Evolutionary conservation across 169 alveolate genomes (phyloP).

Genomic region (Eimeria necatrix): DNA sequence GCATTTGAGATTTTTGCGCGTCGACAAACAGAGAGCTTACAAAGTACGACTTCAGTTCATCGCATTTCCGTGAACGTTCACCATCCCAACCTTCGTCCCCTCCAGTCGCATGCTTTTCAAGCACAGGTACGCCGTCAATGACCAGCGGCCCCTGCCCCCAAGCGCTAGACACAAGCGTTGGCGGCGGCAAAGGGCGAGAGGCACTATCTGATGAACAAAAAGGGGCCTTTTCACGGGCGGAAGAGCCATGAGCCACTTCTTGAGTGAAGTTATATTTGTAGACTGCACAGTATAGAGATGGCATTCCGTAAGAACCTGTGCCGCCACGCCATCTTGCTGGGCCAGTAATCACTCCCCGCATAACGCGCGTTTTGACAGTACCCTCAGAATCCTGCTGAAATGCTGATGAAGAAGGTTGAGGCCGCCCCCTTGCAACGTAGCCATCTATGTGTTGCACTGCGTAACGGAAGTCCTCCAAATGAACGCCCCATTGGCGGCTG

Average conservation of each 20-base stretch:
- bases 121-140: slow-evolving; percentile 59
- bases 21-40: not conserved
- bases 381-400: not conserved
- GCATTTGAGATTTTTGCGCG: not conserved
- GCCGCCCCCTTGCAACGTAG: not conserved
- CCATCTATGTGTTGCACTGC: not conserved
- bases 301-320: slow-evolving; percentile 39
- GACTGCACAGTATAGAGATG: slow-evolving; percentile 55
- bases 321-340: slow-evolving; percentile 72
- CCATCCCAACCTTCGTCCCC: not conserved
- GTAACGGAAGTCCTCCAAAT: not conserved
- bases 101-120: slow-evolving; percentile 7
- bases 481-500: not conserved
- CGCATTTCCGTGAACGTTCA: not conserved
- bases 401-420: not conserved
- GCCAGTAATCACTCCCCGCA: slow-evolving; percentile 66
- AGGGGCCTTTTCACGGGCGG: not conserved
- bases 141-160: slow-evolving; percentile 76
- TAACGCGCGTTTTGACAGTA: not conserved
- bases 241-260: not conserved
- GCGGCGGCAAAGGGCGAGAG: slow-evolving; percentile 36
- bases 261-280: slow-evolving; percentile 43
- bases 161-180: slow-evolving; percentile 65
- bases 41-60: not conserved
- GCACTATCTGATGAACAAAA: not conserved